Base-by-base conservation (phyloP, 2,329 filamentous ascomycete genomes). In the Ceratocystiopsis sp. region DNA sequence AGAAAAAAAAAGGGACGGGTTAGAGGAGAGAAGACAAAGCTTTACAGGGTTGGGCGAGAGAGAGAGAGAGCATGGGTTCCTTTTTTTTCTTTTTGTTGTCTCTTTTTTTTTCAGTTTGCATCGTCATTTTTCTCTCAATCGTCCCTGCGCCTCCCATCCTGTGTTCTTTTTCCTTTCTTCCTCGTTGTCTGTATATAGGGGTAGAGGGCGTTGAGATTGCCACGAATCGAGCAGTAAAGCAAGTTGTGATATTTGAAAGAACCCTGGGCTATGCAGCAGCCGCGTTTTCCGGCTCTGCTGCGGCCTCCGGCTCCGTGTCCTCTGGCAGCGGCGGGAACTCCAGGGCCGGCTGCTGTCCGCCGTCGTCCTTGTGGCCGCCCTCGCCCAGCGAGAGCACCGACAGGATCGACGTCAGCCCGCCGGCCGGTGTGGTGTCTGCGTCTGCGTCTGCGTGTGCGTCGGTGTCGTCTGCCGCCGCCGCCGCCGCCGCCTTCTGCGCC, bases 401-500 rank as follows among this genome's bases (percentile, higher is more conserved):
- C 25, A 29, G 25, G 25, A 29, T 29, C 25, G 25, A 11, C 36
- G 17, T 38, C 41, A 11, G 35, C 41, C 45, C 21, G 42, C 25
- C 19, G 44, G 38, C 6, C 11, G 44, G 33, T 32, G 39, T 35
- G 10, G 35, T 7, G 7, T 21, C 25, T 29, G 25, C 25, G 10
- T 29, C 25, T 6, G 5, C 25, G 25, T 10, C 25, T 29, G 25
- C 25, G 6, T 6, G 5, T 29, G 25, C n/a, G n/a, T n/a, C n/a
- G n/a, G n/a, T 32, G 21, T 4, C 21, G 4, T 5, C 8, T 15
- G 35, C 15, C 4, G 13, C 18, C 6, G 40, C 45, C 14, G 35
- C 33, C 10, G 45, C 33, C 5, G 25, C 41, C 12, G 38, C 41
- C 3, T 37, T 38, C 19, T 38, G 46, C 15, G 73, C 67, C 52